A percentile compares a stretch with the other conserved stretches of the same genome.
These are phyloP conservation scores for Eremothecium cymbalariae DNA, from an alignment of 1,139 yeast genomes.

Conservation along the genomic window DNA sequence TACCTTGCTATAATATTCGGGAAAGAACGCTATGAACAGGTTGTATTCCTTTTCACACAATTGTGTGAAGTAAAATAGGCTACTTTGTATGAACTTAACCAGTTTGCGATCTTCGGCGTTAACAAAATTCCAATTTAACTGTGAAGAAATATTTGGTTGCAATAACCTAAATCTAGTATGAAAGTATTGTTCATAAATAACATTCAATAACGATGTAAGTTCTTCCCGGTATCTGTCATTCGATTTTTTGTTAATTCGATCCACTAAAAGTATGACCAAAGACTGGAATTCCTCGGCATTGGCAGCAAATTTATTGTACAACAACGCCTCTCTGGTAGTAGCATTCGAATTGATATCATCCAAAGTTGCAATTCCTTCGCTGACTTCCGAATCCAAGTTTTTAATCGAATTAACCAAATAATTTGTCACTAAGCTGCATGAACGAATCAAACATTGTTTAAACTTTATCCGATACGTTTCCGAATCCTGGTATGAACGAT, in stretches of 20 bases:
- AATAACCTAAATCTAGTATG: conserved; percentile 45
- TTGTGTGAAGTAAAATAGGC: conserved; percentile 49
- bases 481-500: conserved; percentile 55
- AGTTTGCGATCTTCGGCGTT: conserved; percentile 30
- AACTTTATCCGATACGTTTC: conserved; percentile 66
- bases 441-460: conserved; percentile 78
- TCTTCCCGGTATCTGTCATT: conserved; percentile 56
- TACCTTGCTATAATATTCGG: conserved; percentile 22
- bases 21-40: conserved; percentile 50
- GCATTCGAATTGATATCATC: conserved; percentile 27
- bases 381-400: conserved; percentile 40
- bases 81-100: conserved; percentile 51
- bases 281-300: conserved; percentile 38
- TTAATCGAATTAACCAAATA: conserved; percentile 51
- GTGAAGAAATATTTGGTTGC: conserved; percentile 36
- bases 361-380: conserved; percentile 29
- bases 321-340: conserved; percentile 45
- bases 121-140: conserved; percentile 30
- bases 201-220: conserved; percentile 41
- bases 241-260: conserved; percentile 34
- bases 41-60: conserved; percentile 54
- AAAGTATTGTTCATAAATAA: conserved; percentile 58
- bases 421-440: conserved; percentile 66
- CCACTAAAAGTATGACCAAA: conserved; percentile 44
- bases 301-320: conserved; percentile 54